A percentile compares a stretch with the other conserved stretches of the same genome.
Conservation (phyloP, 495 filamentous ascomycete species). For the Trichoderma gamsii region DNA sequence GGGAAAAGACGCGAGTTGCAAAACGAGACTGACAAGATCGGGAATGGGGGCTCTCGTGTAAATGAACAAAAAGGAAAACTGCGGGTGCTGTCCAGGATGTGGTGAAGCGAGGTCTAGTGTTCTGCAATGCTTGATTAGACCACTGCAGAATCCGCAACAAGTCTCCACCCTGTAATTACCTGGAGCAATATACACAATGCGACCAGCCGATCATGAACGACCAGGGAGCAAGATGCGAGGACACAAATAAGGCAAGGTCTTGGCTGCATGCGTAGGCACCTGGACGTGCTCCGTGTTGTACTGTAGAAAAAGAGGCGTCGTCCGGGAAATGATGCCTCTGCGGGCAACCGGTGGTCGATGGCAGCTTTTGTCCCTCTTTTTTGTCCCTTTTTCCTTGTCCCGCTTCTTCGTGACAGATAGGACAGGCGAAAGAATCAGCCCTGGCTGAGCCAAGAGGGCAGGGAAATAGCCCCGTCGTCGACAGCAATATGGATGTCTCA, state of each 20-base stretch:
- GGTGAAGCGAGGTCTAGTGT: slow-evolving; percentile 6
- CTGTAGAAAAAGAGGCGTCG: background rate
- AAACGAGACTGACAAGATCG: slow-evolving; percentile 9
- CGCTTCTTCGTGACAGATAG: background rate
- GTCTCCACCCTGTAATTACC: slow-evolving; percentile 10
- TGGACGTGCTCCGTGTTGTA: background rate
- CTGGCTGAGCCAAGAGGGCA: slow-evolving; percentile 9
- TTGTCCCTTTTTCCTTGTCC: background rate
- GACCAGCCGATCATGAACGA: slow-evolving; percentile 9
- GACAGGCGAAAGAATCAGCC: background rate
- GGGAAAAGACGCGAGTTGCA: background rate
- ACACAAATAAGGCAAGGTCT: background rate
- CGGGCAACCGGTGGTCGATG: background rate
- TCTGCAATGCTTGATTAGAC: background rate
- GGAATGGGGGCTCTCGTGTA: slow-evolving; percentile 12
- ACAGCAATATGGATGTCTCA: slow-evolving; percentile 3
- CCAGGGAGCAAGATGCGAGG: slow-evolving; percentile 12
- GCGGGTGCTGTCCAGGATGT: background rate
- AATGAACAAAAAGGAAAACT: slow-evolving; percentile 2
- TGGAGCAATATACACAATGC: slow-evolving; percentile 10
- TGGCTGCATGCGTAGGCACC: background rate
- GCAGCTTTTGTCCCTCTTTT: background rate
- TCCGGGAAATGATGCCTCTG: background rate
- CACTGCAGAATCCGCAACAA: slow-evolving; percentile 1
- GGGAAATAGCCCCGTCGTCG: slow-evolving; percentile 4